Evolutionary conservation across 1,284 basidiomycete species (phyloP), one percentile per base, ranked within the genome.

Genomic region (Hemileia vastatrix): DNA sequence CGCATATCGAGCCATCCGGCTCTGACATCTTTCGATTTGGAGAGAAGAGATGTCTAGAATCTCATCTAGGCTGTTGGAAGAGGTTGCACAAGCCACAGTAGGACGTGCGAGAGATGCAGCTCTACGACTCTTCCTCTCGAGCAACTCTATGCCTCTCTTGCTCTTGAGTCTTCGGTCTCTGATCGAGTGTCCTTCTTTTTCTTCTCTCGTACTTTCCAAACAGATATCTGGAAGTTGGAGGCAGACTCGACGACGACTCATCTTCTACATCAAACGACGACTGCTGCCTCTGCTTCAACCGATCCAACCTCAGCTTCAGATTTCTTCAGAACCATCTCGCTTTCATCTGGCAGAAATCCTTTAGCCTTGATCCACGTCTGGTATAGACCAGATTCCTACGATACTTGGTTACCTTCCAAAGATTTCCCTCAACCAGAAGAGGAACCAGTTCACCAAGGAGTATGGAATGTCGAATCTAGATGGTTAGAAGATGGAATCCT

Each of bases 321-420:
- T 48, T 75, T 72, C 59, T 74, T 75, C 69, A 66, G 74, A 32
- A 72, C 73, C n/a, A 62, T 75, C 5, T 70, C 74, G 3, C 66
- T 67, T n/a, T 50, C 64, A 13, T 65, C 65, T 51, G 65, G 65
- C 15, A 67, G 68, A n/a, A 67, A 70, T 19, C 15, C 36, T 15
- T 24, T 56, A 11, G 71, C 73, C 5, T 68, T 75, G 43, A 72
- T 75, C 45, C 74, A 75, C 63, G 74, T 75, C 24, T 75, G 74
- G 74, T 75, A 75, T 66, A 67, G 74, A 6, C 74, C 74, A 24
- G 73, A 75, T 63, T 75, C 74, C n/a, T 74, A 74, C 66, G 74
- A 75, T 60, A 73, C 72, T n/a, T 75, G 74, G 74, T 67, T 75
- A 4, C 72, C 74, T 1, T 71, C 72, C 27, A 64, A 67, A 44